Percentiles rank a stretch among this genome's conserved stretches.
Evolutionary conservation across 2,329 filamentous ascomycete species (phyloP).

Genomic region (Beauveria varroae): DNA sequence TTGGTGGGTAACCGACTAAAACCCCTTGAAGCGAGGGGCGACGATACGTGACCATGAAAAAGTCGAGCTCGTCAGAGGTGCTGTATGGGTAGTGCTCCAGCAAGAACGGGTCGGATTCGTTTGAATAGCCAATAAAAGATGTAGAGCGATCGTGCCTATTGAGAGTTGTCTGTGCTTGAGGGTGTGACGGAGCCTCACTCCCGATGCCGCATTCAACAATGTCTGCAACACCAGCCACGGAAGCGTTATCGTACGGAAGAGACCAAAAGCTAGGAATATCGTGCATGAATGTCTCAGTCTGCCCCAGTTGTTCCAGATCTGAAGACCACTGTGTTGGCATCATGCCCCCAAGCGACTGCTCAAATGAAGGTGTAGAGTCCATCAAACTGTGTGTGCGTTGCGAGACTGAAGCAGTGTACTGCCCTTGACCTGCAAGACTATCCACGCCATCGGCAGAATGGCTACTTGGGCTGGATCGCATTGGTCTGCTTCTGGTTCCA

Average conservation of each 20-base stretch:
- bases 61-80: constrained; percentile 22
- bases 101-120: constrained; percentile 14
- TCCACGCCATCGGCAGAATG: not conserved
- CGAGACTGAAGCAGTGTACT: not conserved
- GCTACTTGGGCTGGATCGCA: not conserved
- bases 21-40: not conserved
- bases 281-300: not conserved
- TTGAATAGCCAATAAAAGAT: constrained; percentile 9
- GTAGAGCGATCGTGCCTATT: constrained; percentile 8
- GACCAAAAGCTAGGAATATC: not conserved
- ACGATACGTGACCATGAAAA: constrained; percentile 19
- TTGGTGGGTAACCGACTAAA: not conserved
- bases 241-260: not conserved
- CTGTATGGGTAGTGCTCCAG: constrained; percentile 20
- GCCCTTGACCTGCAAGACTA: not conserved
- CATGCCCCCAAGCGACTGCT: not conserved
- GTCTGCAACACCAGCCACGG: not conserved
- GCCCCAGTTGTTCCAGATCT: not conserved
- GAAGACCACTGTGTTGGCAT: not conserved
- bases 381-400: not conserved
- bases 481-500: not conserved
- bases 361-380: not conserved
- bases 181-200: not conserved
- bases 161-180: not conserved
- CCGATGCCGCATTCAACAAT: not conserved